Evolutionary conservation across 2,329 filamentous ascomycete genomes (phyloP).

Genomic region (Penicillium palitans): DNA sequence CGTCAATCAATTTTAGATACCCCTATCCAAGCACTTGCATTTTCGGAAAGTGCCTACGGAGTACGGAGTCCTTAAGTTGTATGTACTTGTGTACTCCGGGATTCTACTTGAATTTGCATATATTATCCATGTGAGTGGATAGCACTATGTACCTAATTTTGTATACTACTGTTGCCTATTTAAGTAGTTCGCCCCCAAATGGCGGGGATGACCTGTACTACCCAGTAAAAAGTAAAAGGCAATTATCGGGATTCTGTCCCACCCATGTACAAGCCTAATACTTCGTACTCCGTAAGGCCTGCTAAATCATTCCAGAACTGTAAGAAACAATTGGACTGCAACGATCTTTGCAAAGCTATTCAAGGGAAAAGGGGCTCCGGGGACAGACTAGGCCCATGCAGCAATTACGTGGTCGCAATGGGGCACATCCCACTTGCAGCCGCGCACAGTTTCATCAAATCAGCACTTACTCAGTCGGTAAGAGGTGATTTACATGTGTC

Average conservation of each 20-base stretch:
- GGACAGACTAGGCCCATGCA: slow-evolving; percentile 1
- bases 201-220: slow-evolving; percentile 8
- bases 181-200: slow-evolving; percentile 6
- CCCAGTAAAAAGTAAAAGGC: not conserved
- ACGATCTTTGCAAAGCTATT: slow-evolving; percentile 1
- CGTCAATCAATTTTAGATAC: slow-evolving; percentile 19
- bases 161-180: not conserved
- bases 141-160: not conserved
- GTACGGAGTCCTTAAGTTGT: not conserved
- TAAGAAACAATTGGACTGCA: slow-evolving; percentile 4
- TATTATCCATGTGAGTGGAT: not conserved
- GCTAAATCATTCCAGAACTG: not conserved
- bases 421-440: slow-evolving; percentile 8
- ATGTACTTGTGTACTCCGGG: not conserved
- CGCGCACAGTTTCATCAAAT: slow-evolving; percentile 8
- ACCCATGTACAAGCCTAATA: slow-evolving; percentile 1
- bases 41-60: not conserved
- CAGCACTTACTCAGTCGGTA: not conserved
- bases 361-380: not conserved
- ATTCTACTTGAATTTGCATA: not conserved
- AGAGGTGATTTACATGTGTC: slow-evolving; percentile 9
- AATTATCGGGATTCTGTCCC: slow-evolving; percentile 7
- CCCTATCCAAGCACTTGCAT: slow-evolving; percentile 7
- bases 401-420: slow-evolving; percentile 13
- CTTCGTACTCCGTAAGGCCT: not conserved